phyloP scores from a whole-genome alignment of 83 land plant species.

The Picea engelmannii region DNA sequence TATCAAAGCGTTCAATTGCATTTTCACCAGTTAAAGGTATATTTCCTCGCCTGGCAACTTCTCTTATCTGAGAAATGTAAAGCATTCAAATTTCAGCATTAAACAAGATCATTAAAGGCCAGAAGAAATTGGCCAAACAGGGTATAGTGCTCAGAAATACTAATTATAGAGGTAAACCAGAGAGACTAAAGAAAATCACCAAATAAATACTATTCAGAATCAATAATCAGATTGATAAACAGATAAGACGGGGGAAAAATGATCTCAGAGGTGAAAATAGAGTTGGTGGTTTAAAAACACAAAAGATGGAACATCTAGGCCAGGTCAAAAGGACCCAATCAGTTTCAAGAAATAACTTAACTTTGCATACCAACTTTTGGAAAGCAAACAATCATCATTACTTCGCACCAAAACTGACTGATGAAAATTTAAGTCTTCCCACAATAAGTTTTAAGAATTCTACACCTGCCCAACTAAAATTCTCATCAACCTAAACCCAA shows the following conservation, averaged over 20 bases:
- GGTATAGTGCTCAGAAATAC: not conserved
- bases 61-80: conserved; percentile 16
- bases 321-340: not conserved
- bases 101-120: not conserved
- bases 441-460: not conserved
- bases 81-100: not conserved
- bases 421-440: too few relatives aligned
- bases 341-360: not conserved
- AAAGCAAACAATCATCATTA: not conserved
- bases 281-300: not conserved
- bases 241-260: not conserved
- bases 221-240: not conserved
- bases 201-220: not conserved
- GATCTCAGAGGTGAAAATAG: not conserved
- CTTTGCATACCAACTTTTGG: not conserved
- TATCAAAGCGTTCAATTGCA: conserved; percentile 29
- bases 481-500: not conserved
- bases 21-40: conserved; percentile 31
- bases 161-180: not conserved
- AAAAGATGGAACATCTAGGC: not conserved
- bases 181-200: not conserved
- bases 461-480: not conserved
- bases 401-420: not conserved
- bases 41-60: conserved; percentile 24
- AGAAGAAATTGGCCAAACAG: not conserved